phyloP scores from a whole-genome alignment of 208 protist genomes.

The Leishmania major region DNA sequence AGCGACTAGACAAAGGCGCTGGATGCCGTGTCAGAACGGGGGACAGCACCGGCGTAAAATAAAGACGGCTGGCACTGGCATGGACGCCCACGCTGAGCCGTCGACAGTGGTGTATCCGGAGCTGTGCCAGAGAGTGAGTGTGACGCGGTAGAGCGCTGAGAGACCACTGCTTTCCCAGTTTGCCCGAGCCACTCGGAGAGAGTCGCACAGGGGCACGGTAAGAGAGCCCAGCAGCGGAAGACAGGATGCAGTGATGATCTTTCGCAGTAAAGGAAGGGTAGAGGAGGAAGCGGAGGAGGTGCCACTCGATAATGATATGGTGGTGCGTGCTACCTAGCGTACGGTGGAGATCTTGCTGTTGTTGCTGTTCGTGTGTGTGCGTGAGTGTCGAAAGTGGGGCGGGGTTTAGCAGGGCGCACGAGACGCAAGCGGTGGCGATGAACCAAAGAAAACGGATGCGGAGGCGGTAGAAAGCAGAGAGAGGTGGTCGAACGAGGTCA shows the following conservation, averaged over 20 bases:
- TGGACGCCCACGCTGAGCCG: neutral
- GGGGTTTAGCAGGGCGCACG: neutral
- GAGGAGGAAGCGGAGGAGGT: neutral
- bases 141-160: neutral
- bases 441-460: neutral
- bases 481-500: neutral
- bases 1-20: neutral
- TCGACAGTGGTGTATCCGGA: neutral
- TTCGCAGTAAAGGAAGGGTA: neutral
- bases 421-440: neutral
- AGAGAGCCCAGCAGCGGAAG: neutral
- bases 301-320: neutral
- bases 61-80: neutral
- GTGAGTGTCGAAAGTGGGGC: neutral
- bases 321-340: neutral
- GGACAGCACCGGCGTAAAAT: neutral
- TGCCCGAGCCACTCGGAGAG: neutral
- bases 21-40: neutral
- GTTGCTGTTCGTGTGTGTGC: neutral
- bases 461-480: conserved; percentile 3
- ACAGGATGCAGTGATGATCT: neutral
- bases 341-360: neutral
- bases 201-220: conserved; percentile 2
- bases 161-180: neutral
- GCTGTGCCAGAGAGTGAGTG: neutral